Evolutionary conservation across 1,139 yeast genomes (phyloP).

Genomic region (Yamadazyma diospyri): DNA sequence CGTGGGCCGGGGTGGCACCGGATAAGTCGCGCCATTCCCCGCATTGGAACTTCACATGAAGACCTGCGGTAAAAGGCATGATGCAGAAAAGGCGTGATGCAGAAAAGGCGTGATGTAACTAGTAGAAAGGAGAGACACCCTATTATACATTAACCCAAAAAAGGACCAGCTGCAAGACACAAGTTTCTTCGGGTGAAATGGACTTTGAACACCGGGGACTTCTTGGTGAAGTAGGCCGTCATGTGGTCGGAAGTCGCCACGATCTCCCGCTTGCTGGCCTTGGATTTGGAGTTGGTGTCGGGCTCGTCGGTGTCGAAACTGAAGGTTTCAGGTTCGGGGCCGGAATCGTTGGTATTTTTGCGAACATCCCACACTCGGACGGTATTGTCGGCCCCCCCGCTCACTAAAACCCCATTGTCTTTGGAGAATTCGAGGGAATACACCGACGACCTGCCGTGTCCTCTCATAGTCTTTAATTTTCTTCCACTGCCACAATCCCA

Average conservation of each 20-base stretch:
- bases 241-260: slow-evolving; percentile 84
- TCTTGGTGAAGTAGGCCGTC: slow-evolving; percentile 91
- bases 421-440: slow-evolving; percentile 81
- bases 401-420: slow-evolving; percentile 85
- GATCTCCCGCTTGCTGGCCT: slow-evolving; percentile 56
- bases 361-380: slow-evolving; percentile 96
- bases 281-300: slow-evolving; percentile 5
- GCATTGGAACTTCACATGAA: no score
- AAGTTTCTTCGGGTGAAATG: slow-evolving; percentile 88
- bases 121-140: no score
- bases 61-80: no score
- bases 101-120: no score
- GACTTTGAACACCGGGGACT: slow-evolving; percentile 91
- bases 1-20: no score
- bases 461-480: slow-evolving; percentile 76
- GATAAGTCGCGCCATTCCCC: no score
- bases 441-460: slow-evolving; percentile 86
- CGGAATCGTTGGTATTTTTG: slow-evolving; percentile 75
- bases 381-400: slow-evolving; percentile 91
- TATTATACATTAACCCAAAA: slow-evolving; percentile 20
- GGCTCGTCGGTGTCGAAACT: slow-evolving; percentile 19
- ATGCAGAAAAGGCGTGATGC: no score
- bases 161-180: slow-evolving; percentile 92
- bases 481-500: slow-evolving; percentile 97
- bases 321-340: slow-evolving; percentile 78